Evolutionary conservation across 2,329 filamentous ascomycete species (phyloP).

Genomic region (Ophiostoma ips): DNA sequence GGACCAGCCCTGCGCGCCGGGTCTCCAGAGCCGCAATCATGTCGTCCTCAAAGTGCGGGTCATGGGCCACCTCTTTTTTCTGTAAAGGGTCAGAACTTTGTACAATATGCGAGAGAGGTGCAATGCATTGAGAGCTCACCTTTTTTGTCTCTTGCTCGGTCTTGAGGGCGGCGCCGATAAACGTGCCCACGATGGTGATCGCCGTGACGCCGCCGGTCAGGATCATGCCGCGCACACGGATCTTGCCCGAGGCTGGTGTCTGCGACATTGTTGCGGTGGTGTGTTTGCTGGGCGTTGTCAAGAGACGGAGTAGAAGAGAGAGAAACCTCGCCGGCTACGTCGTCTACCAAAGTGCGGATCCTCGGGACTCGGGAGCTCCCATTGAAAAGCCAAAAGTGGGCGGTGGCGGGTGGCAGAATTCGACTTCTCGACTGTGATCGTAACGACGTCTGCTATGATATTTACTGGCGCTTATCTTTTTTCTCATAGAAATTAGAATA

Average conservation of each 20-base stretch:
- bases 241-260: neutral
- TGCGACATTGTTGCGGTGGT: neutral
- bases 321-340: neutral
- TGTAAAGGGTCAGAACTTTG: neutral
- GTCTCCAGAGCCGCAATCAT: slow-evolving; percentile 20
- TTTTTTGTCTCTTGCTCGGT: slow-evolving; percentile 15
- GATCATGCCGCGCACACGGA: slow-evolving; percentile 13
- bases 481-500: no score
- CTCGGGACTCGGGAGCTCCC: neutral
- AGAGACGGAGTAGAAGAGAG: neutral
- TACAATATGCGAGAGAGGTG: neutral
- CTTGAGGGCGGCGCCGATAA: slow-evolving; percentile 23
- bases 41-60: slow-evolving; percentile 16
- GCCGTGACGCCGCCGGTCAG: slow-evolving; percentile 17
- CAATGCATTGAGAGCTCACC: slow-evolving; percentile 5
- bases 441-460: no score
- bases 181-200: slow-evolving; percentile 19
- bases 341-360: neutral
- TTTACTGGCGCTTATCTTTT: no score
- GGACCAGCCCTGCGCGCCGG: slow-evolving; percentile 15
- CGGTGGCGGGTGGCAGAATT: slow-evolving; percentile 12
- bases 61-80: slow-evolving; percentile 12
- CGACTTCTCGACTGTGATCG: neutral
- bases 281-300: neutral
- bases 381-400: slow-evolving; percentile 5